Percentiles rank a stretch among this genome's conserved stretches.
Evolutionary conservation across 2,329 filamentous ascomycete species (phyloP).

Genomic region (Colletotrichum paranaense): DNA sequence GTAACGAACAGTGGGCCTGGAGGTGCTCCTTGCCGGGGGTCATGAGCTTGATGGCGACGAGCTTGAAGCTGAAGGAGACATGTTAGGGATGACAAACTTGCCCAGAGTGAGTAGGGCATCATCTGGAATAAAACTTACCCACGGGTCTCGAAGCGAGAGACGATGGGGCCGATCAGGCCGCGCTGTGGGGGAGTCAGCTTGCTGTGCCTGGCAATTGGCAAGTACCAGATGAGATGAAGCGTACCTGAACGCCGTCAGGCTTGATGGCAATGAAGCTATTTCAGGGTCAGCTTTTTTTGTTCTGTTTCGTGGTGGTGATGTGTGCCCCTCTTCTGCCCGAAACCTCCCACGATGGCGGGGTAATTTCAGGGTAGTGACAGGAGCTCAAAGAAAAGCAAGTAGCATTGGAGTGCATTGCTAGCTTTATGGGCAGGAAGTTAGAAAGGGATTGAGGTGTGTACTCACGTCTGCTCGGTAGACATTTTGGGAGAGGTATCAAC

Average conservation of each 20-base stretch:
- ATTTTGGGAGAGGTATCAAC: slow-evolving; percentile 60
- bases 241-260: slow-evolving; percentile 98
- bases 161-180: slow-evolving; percentile 97
- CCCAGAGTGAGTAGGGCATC: background rate
- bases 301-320: slow-evolving; percentile 3
- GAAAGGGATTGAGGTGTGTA: slow-evolving; percentile 40
- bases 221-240: slow-evolving; percentile 38
- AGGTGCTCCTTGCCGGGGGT: slow-evolving; percentile 93
- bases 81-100: slow-evolving; percentile 9
- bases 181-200: slow-evolving; percentile 66
- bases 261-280: slow-evolving; percentile 99
- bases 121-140: slow-evolving; percentile 67
- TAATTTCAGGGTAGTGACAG: slow-evolving; percentile 34
- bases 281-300: slow-evolving; percentile 29
- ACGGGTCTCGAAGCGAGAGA: slow-evolving; percentile 97
- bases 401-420: background rate
- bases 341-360: slow-evolving; percentile 46
- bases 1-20: slow-evolving; percentile 87
- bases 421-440: slow-evolving; percentile 30
- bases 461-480: slow-evolving; percentile 91
- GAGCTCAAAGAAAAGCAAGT: slow-evolving; percentile 26
- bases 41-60: slow-evolving; percentile 95
- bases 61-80: slow-evolving; percentile 81
- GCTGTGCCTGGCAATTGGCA: slow-evolving; percentile 11
- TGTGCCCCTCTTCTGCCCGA: slow-evolving; percentile 32